These are phyloP conservation scores for Lipomyces mesembrius DNA, from an alignment of 805 yeast species.

Conservation along the genomic window DNA sequence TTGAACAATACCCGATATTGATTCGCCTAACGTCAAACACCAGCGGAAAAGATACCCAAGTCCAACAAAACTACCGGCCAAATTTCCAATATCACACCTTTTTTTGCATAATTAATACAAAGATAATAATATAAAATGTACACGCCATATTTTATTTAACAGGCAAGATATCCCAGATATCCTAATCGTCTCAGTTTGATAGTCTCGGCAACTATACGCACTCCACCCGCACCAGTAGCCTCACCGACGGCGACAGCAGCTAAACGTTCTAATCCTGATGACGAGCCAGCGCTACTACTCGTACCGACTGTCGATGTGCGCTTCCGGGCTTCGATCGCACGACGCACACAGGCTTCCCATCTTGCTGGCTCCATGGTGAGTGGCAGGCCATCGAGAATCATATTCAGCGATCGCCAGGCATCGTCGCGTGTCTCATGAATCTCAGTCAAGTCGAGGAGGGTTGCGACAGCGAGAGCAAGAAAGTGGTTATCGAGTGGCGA, in stretches of 20 bases:
- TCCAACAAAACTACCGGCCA: not conserved
- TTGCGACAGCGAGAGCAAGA: conserved; percentile 35
- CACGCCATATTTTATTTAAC: not conserved
- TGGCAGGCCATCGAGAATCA: conserved; percentile 11
- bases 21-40: not conserved
- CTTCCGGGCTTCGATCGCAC: conserved; percentile 11
- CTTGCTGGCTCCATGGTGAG: not conserved
- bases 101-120: not conserved
- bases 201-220: conserved; percentile 16
- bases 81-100: not conserved
- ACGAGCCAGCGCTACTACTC: not conserved
- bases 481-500: conserved; percentile 35
- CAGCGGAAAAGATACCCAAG: not conserved
- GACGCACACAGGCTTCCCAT: conserved; percentile 18
- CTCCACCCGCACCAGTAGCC: conserved; percentile 9
- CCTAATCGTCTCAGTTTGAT: conserved; percentile 22
- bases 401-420: conserved; percentile 33
- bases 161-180: conserved; percentile 22
- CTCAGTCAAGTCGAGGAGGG: conserved; percentile 35
- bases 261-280: conserved; percentile 32
- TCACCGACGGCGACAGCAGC: conserved; percentile 38
- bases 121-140: not conserved
- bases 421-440: conserved; percentile 35
- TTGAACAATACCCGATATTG: not conserved
- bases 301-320: not conserved